Evolutionary conservation across 352 stramenopile genomes (phyloP), one percentile per base, ranked within the genome.

Genomic region (Phytophthora tubulina): DNA sequence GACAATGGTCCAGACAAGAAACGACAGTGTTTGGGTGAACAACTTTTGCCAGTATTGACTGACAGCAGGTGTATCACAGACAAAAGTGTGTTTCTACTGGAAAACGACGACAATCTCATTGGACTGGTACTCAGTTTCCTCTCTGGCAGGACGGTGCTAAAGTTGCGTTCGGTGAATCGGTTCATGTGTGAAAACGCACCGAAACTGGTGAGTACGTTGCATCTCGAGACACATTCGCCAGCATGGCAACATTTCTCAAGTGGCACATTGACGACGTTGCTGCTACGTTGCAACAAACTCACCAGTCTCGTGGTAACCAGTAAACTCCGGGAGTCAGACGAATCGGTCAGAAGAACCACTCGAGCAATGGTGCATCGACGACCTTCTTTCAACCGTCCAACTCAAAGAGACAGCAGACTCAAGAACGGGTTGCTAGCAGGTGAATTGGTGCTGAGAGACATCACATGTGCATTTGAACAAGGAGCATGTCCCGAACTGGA

Each of bases 61-160:
- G 41, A 15, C 42, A 46, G 52, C 33, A 64, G 38, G 30, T 51
- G 14, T 55, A 39, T 31, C 42, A 36, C 30, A n/a, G 56, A 60
- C 44, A 57, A 15, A 13, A 80, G 73, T 33, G 55, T 72, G 30
- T 67, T 80, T 60, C 48, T 80, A 31, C 70, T 88, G 21, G 70
- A 84, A 38, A 81, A 86, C 48, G 80, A 89, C 53, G 50, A 73
- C 31, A 73, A 87, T 27, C 58, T 92, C 3, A 46, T 92, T 2
- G 58, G 53, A 41, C 69, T 82, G 48, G 80, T 90, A 32, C 81
- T 89, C 45, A 69, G 63, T 13, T 92, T 83, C 45, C 64, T 90
- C 15, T 82, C 82, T 2, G 84, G 84, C 38, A 51, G 61, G 13
- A 76, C 84, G 14, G 72, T 86, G n/a, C 59, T 88, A 17, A 68